These are phyloP conservation scores for Suzukiozyma palmioleophila DNA, from an alignment of 1,139 yeast genomes.

Conservation along the genomic window DNA sequence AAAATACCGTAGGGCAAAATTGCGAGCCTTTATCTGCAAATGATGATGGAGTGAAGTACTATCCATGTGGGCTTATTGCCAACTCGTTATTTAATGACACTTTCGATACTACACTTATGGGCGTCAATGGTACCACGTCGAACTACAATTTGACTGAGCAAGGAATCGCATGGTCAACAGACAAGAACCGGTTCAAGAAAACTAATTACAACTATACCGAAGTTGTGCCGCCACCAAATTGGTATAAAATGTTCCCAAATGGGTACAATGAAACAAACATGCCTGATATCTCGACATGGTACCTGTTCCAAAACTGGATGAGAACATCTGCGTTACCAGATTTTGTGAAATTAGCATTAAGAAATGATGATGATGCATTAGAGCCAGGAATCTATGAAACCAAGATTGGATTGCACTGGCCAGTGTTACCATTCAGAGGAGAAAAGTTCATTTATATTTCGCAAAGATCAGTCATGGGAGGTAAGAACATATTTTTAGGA, in stretches of 20 bases:
- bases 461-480: slow-evolving; percentile 87
- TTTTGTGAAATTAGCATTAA: slow-evolving; percentile 74
- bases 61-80: slow-evolving; percentile 95
- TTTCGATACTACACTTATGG: slow-evolving; percentile 37
- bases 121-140: slow-evolving; percentile 33
- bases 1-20: slow-evolving; percentile 71
- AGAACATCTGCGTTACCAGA: slow-evolving; percentile 86
- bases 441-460: slow-evolving; percentile 74
- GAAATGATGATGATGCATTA: slow-evolving; percentile 68
- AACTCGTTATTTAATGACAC: slow-evolving; percentile 90
- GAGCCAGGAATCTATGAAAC: slow-evolving; percentile 68
- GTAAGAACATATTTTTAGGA: slow-evolving; percentile 83
- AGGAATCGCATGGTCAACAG: slow-evolving; percentile 68
- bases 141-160: slow-evolving; percentile 48
- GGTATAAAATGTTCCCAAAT: slow-evolving; percentile 61
- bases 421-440: slow-evolving; percentile 79
- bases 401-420: slow-evolving; percentile 79
- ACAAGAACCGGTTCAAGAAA: slow-evolving; percentile 52
- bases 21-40: slow-evolving; percentile 77
- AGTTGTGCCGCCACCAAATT: slow-evolving; percentile 75
- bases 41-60: slow-evolving; percentile 49
- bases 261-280: slow-evolving; percentile 66
- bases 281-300: slow-evolving; percentile 55
- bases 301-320: slow-evolving; percentile 96
- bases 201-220: slow-evolving; percentile 55